These are phyloP conservation scores for Udeniomyces megalosporus DNA, from an alignment of 768 basidiomycete genomes.

Conservation along the genomic window DNA sequence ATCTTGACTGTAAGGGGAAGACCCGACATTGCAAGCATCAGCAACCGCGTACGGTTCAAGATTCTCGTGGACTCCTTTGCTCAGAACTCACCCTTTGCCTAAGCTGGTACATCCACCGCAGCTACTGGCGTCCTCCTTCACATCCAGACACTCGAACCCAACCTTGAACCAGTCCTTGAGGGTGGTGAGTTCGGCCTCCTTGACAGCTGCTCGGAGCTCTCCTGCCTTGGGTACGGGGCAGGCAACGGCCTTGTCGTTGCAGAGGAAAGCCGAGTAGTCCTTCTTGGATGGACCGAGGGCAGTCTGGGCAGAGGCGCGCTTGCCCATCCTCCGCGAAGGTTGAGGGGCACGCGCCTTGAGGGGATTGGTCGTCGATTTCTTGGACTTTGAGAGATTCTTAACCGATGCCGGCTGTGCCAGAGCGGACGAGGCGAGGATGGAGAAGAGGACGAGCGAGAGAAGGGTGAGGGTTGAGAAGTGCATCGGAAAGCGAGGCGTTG, in stretches of 20 bases:
- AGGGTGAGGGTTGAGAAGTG: no score
- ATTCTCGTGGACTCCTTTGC: no score
- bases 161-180: conserved; percentile 30
- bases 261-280: conserved; percentile 30
- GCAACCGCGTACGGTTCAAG: no score
- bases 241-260: conserved; percentile 25
- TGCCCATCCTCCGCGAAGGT: conserved; percentile 24
- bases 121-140: conserved; percentile 26
- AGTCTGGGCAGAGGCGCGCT: conserved; percentile 16
- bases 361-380: background rate
- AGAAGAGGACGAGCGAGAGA: no score
- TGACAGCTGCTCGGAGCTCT: background rate
- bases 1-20: conserved; percentile 1
- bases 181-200: conserved; percentile 20
- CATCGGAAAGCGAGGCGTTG: no score
- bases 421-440: no score
- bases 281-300: conserved; percentile 23
- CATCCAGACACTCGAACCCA: conserved; percentile 30
- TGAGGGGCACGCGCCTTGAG: conserved; percentile 12
- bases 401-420: no score
- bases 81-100: conserved; percentile 28
- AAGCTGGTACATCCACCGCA: conserved; percentile 30
- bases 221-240: conserved; percentile 20
- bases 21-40: no score
- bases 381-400: no score